A percentile compares a stretch with the other conserved stretches of the same genome.
Conservation (phyloP, 768 basidiomycete species). For the Leccinum boreale region DNA sequence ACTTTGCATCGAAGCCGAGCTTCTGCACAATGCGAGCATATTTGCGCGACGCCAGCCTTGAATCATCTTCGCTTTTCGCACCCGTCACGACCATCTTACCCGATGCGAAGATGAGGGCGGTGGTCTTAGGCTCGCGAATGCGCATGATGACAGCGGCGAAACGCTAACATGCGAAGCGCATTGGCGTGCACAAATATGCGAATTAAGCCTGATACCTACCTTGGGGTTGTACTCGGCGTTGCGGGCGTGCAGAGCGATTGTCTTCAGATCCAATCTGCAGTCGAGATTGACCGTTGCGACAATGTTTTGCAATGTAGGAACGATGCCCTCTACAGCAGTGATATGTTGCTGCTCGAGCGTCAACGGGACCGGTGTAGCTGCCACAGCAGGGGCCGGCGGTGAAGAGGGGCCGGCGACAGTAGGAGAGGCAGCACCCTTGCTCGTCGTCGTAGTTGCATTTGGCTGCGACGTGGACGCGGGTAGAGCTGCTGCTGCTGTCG, state of each 20-base stretch:
- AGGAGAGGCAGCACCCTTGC: constrained; percentile 33
- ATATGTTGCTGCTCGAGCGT: constrained; percentile 93
- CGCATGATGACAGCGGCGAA: constrained; percentile 99
- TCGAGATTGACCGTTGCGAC: constrained; percentile 99
- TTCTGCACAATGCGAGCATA: constrained; percentile 99
- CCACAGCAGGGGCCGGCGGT: constrained; percentile 47
- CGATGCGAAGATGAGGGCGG: constrained; percentile 97
- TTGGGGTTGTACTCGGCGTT: constrained; percentile 99
- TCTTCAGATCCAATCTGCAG: constrained; percentile 95
- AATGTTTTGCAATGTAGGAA: constrained; percentile 99
- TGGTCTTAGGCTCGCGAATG: constrained; percentile 99
- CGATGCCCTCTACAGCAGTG: constrained; percentile 95
- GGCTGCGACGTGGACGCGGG: constrained; percentile 16
- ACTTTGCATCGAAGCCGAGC: constrained; percentile 98
- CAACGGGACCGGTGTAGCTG: constrained; percentile 67
- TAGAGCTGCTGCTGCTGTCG: constrained; percentile 13
- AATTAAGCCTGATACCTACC: constrained; percentile 64
- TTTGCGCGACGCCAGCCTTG: constrained; percentile 93
- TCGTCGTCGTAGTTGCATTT: constrained; percentile 32
- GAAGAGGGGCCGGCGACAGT: constrained; percentile 59
- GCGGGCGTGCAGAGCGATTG: constrained; percentile 94
- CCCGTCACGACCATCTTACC: constrained; percentile 99
- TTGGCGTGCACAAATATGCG: constrained; percentile 49
- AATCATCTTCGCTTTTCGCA: constrained; percentile 98
- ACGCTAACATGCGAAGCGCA: constrained; percentile 80